A percentile compares a stretch with the other conserved stretches of the same genome.
phyloP scores from a whole-genome alignment of 2,329 filamentous ascomycete genomes.

The Dothiorella sarmentorum region DNA sequence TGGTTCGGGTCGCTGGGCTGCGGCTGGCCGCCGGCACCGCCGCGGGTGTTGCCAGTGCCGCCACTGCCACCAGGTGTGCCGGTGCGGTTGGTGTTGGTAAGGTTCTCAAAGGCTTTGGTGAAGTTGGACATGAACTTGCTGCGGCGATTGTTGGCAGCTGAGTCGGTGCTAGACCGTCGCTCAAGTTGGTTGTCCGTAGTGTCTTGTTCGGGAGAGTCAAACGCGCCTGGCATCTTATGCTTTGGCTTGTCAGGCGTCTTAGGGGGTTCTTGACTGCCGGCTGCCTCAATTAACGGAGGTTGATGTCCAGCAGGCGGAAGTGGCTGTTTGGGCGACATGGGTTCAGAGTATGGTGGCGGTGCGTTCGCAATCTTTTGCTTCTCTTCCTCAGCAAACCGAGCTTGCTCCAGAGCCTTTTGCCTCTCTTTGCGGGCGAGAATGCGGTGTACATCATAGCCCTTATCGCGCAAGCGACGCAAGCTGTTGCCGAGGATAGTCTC shows the following conservation, averaged over 20 bases:
- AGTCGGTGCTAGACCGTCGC: constrained; percentile 32
- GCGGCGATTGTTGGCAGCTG: constrained; percentile 26
- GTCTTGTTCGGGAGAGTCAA: constrained; percentile 33
- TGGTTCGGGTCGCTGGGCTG: constrained; percentile 9
- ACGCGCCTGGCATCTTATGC: constrained; percentile 34
- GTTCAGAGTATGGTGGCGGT: background rate
- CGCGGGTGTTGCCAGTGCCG: background rate
- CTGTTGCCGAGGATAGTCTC: constrained; percentile 88
- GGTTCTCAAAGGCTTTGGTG: constrained; percentile 18
- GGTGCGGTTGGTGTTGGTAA: constrained; percentile 26
- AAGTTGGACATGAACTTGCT: constrained; percentile 35
- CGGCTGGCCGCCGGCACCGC: background rate
- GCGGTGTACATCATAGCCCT: constrained; percentile 94
- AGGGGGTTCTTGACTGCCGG: constrained; percentile 5
- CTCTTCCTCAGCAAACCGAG: constrained; percentile 54
- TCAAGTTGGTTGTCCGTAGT: constrained; percentile 22
- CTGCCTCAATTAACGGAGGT: background rate
- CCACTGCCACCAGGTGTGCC: background rate
- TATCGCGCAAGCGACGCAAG: constrained; percentile 73
- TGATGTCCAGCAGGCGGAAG: constrained; percentile 28
- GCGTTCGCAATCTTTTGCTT: constrained; percentile 37
- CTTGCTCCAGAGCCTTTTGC: constrained; percentile 66
- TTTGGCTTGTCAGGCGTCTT: constrained; percentile 26
- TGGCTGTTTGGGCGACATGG: constrained; percentile 26
- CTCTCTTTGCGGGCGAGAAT: constrained; percentile 85